Conservation (phyloP, 371 early-diverging fungal species). For the Mucor saturninus region DNA sequence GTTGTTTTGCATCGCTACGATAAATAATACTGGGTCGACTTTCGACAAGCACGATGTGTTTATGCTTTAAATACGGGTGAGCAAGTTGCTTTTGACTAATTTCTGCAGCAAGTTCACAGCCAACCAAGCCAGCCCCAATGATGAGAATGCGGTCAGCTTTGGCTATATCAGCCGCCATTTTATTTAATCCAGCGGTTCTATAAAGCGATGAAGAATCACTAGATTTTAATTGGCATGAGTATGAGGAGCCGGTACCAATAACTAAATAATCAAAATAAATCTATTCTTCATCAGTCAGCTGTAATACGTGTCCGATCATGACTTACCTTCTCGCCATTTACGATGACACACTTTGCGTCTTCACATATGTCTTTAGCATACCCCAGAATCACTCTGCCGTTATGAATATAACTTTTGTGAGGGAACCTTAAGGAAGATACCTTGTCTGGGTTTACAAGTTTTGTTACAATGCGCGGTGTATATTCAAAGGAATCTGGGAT, state of each 20-base stretch:
- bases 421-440: slow-evolving; percentile 38
- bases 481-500: slow-evolving; percentile 20
- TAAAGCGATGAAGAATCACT: slow-evolving; percentile 48
- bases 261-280: slow-evolving; percentile 74
- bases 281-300: slow-evolving; percentile 13
- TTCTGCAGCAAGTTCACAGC: slow-evolving; percentile 69
- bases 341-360: slow-evolving; percentile 32
- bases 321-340: slow-evolving; percentile 17
- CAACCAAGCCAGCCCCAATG: slow-evolving; percentile 70
- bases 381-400: slow-evolving; percentile 52
- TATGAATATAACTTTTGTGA: slow-evolving; percentile 46
- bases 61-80: slow-evolving; percentile 43
- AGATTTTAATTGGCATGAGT: slow-evolving; percentile 57
- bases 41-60: slow-evolving; percentile 61
- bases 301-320: not conserved
- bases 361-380: slow-evolving; percentile 39
- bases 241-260: slow-evolving; percentile 71
- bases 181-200: slow-evolving; percentile 30
- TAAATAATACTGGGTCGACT: slow-evolving; percentile 42
- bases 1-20: slow-evolving; percentile 48
- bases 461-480: slow-evolving; percentile 45
- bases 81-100: slow-evolving; percentile 43
- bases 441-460: slow-evolving; percentile 35
- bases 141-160: slow-evolving; percentile 59
- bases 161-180: slow-evolving; percentile 54